Evolutionary conservation across 257 asterid species (phyloP).

Genomic region (Nicotiana noctiflora): DNA sequence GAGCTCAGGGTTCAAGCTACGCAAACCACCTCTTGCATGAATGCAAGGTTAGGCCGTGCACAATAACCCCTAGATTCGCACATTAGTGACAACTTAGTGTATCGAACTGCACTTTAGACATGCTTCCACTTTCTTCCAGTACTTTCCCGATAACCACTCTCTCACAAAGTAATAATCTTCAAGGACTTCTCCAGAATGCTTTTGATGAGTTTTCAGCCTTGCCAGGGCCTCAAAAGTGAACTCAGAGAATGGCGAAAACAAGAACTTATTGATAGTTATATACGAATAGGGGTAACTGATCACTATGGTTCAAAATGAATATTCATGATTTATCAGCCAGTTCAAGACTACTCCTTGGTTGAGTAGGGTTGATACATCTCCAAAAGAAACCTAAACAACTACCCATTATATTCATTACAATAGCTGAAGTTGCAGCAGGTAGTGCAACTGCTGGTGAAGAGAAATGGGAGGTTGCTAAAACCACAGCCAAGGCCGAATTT

Average conservation of each 20-base stretch:
- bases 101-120: no score
- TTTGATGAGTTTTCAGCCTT: not conserved
- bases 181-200: not conserved
- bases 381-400: constrained; percentile 78
- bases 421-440: constrained; percentile 83
- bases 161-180: not conserved
- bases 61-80: not conserved
- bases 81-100: no score
- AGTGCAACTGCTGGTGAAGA: constrained; percentile 68
- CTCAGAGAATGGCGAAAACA: not conserved
- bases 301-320: not conserved
- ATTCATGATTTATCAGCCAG: constrained; percentile 7
- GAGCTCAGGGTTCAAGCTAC: not conserved
- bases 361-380: constrained; percentile 55
- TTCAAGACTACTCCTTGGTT: constrained; percentile 17
- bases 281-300: not conserved
- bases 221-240: not conserved
- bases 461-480: constrained; percentile 81
- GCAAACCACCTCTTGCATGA: not conserved
- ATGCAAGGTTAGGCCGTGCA: not conserved
- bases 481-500: constrained; percentile 85
- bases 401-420: constrained; percentile 85
- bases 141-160: not conserved
- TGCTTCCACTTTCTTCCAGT: not conserved
- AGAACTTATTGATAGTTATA: not conserved